phyloP scores from a whole-genome alignment of 2,329 filamentous ascomycete genomes.

The Tolypocladium cylindrosporum region DNA sequence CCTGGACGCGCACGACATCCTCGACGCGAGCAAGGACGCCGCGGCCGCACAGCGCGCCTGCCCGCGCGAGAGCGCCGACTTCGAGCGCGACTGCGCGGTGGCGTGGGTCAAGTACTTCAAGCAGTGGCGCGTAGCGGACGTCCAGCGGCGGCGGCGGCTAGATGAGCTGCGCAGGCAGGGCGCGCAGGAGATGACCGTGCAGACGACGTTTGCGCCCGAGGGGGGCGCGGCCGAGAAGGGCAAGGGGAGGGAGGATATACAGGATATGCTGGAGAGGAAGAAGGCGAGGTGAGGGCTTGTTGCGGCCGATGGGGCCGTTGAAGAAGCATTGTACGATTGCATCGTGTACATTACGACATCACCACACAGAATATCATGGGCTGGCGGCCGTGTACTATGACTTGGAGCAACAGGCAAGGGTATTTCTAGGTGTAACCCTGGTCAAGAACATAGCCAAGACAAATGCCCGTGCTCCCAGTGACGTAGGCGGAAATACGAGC shows the following conservation, averaged over 20 bases:
- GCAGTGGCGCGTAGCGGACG: conserved; percentile 86
- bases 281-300: conserved; percentile 11
- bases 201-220: conserved; percentile 24
- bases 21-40: conserved; percentile 51
- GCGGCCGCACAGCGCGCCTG: conserved; percentile 29
- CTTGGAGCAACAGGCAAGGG: not conserved
- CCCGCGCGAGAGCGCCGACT: conserved; percentile 36
- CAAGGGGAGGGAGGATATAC: conserved; percentile 25
- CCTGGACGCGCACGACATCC: conserved; percentile 69
- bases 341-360: not conserved
- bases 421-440: not conserved
- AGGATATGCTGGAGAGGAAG: conserved; percentile 28
- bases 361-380: not conserved
- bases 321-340: not conserved
- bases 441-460: not conserved
- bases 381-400: not conserved
- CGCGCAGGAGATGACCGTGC: conserved; percentile 47
- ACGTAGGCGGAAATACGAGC: not conserved
- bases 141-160: conserved; percentile 72
- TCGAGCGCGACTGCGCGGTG: conserved; percentile 76
- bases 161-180: conserved; percentile 66
- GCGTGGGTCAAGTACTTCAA: conserved; percentile 99
- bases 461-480: not conserved
- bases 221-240: conserved; percentile 19
- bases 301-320: not conserved